phyloP scores from a whole-genome alignment of 495 filamentous ascomycete species.

The Jackrogersella multiformis region DNA sequence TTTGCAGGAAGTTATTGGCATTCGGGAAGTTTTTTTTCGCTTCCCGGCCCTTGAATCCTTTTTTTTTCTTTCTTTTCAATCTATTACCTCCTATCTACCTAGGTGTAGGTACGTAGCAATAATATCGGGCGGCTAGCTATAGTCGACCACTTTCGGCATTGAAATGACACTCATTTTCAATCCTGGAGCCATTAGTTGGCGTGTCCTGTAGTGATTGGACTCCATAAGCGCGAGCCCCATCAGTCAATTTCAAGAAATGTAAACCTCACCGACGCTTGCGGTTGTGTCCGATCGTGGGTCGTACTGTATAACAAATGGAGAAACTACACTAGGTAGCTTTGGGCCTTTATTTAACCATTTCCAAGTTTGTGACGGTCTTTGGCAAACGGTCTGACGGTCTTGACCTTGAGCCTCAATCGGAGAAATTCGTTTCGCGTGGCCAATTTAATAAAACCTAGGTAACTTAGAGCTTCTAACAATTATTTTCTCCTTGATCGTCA shows the following conservation, averaged over 20 bases:
- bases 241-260: constrained; percentile 32
- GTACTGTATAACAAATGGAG: constrained; percentile 31
- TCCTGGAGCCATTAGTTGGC: constrained; percentile 20
- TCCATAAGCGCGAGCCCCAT: constrained; percentile 35
- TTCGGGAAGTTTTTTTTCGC: constrained; percentile 24
- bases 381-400: too few relatives aligned
- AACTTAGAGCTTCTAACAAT: constrained; percentile 7
- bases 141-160: constrained; percentile 18
- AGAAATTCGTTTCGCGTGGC: constrained; percentile 23
- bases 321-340: constrained; percentile 19
- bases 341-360: constrained; percentile 6
- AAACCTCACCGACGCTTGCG: constrained; percentile 31
- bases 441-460: constrained; percentile 10
- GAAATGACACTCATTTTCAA: constrained; percentile 35
- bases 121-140: constrained; percentile 25
- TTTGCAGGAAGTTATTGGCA: constrained; percentile 23
- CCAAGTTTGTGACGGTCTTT: constrained; percentile 6
- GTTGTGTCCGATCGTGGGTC: constrained; percentile 1
- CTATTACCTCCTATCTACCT: too few relatives aligned
- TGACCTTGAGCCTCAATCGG: constrained; percentile 32
- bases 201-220: constrained; percentile 39
- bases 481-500: constrained; percentile 8
- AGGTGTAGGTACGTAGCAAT: constrained; percentile 6
- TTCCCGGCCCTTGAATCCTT: constrained; percentile 13
- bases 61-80: constrained; percentile 17